A percentile compares a stretch with the other conserved stretches of the same genome.
These are phyloP conservation scores for Exophiala spinifera DNA, from an alignment of 2,329 filamentous ascomycete genomes.

Conservation along the genomic window DNA sequence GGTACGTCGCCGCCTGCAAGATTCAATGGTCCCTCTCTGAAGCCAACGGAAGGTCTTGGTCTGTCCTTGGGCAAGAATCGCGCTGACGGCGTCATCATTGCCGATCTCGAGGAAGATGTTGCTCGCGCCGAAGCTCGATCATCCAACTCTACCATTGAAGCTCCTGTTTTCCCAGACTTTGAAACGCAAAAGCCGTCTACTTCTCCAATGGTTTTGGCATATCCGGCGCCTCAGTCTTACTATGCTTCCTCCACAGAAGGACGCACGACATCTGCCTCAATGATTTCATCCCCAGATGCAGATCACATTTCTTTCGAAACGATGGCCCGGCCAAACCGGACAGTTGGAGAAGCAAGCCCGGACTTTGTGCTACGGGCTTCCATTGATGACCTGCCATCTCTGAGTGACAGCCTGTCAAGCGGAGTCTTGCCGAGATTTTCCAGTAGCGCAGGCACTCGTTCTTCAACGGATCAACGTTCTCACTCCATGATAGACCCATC, in stretches of 20 bases:
- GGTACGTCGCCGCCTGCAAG: background rate
- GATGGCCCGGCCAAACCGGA: constrained; percentile 39
- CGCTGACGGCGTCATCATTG: constrained; percentile 26
- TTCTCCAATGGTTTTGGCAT: constrained; percentile 41
- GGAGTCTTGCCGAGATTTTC: constrained; percentile 45
- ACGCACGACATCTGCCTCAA: constrained; percentile 39
- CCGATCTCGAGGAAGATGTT: constrained; percentile 27
- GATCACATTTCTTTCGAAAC: constrained; percentile 41
- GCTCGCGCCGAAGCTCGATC: constrained; percentile 19
- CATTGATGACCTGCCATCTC: constrained; percentile 49
- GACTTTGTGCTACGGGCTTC: constrained; percentile 42
- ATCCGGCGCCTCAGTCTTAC: constrained; percentile 40
- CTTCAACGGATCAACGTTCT: constrained; percentile 42
- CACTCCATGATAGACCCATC: constrained; percentile 44
- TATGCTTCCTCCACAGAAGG: constrained; percentile 37
- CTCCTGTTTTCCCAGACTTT: constrained; percentile 19
- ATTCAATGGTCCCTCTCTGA: constrained; percentile 13
- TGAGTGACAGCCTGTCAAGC: constrained; percentile 50
- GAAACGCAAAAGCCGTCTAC: constrained; percentile 40
- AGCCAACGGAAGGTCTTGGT: constrained; percentile 24
- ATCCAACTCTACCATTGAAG: constrained; percentile 30
- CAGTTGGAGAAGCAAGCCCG: constrained; percentile 33
- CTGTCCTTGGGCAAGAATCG: constrained; percentile 15
- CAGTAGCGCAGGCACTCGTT: constrained; percentile 40
- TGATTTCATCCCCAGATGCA: constrained; percentile 46